These are phyloP conservation scores for Claviceps arundinis DNA, from an alignment of 2,329 filamentous ascomycete genomes.

Conservation along the genomic window DNA sequence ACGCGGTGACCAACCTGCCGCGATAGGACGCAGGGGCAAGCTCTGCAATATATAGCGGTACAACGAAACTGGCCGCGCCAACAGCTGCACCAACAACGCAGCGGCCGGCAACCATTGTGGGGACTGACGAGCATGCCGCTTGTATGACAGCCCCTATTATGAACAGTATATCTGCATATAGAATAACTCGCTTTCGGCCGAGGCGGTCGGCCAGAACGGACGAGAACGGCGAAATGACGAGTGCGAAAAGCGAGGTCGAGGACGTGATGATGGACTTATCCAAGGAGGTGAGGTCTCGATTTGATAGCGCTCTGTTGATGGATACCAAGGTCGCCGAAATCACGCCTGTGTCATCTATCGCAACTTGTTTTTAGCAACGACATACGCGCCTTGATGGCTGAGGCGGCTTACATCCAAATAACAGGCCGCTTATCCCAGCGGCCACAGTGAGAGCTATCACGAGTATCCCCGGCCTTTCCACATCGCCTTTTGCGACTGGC, in stretches of 20 bases:
- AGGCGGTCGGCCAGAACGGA: constrained; percentile 49
- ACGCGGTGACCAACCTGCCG: constrained; percentile 69
- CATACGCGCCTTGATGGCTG: not conserved
- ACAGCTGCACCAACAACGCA: constrained; percentile 60
- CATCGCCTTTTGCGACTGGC: constrained; percentile 14
- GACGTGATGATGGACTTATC: constrained; percentile 61
- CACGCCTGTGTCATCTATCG: constrained; percentile 50
- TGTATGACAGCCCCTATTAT: constrained; percentile 54
- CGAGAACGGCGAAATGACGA: constrained; percentile 49
- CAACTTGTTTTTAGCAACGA: constrained; percentile 3
- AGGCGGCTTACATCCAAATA: constrained; percentile 49
- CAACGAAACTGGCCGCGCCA: constrained; percentile 66
- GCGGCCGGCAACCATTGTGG: constrained; percentile 52
- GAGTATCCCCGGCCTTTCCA: constrained; percentile 32
- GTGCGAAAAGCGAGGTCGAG: constrained; percentile 53
- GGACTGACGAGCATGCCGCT: constrained; percentile 43
- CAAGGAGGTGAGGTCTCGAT: constrained; percentile 42
- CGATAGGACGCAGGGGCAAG: constrained; percentile 63
- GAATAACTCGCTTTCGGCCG: constrained; percentile 49
- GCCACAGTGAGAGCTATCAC: constrained; percentile 50
- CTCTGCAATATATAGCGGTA: constrained; percentile 81
- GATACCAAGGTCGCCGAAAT: constrained; percentile 57
- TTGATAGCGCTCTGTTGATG: constrained; percentile 44
- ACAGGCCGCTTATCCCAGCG: constrained; percentile 51
- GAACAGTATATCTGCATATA: constrained; percentile 54